phyloP scores from a whole-genome alignment of 1,139 yeast species.

The Nakaseomyces kungkrabaensis region DNA sequence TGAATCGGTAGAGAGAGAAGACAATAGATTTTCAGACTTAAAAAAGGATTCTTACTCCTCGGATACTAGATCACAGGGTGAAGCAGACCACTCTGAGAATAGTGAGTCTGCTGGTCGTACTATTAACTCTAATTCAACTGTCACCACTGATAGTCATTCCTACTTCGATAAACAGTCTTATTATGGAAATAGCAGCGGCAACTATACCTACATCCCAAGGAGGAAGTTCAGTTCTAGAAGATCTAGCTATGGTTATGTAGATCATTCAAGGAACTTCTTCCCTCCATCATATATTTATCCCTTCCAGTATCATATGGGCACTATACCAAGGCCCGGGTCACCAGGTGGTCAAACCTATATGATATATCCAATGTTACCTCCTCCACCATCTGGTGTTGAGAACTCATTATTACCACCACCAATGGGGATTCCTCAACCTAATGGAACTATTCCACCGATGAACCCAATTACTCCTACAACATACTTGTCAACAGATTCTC shows the following conservation, averaged over 20 bases:
- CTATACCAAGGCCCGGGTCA: constrained; percentile 15
- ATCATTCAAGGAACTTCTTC: constrained; percentile 20
- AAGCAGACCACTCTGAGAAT: neutral
- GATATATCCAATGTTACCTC: constrained; percentile 27
- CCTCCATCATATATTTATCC: constrained; percentile 26
- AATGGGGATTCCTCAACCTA: constrained; percentile 2
- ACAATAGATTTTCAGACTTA: neutral
- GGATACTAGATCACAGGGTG: neutral
- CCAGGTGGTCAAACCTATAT: constrained; percentile 22
- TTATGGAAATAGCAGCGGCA: constrained; percentile 19
- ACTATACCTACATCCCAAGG: constrained; percentile 2
- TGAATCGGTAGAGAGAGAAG: neutral
- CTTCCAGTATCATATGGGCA: constrained; percentile 24
- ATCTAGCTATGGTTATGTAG: constrained; percentile 9
- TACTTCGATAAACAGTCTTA: constrained; percentile 18
- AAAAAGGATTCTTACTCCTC: neutral
- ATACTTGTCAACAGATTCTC: constrained; percentile 1
- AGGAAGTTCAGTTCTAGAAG: constrained; percentile 8
- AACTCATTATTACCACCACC: constrained; percentile 4
- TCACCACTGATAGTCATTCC: neutral
- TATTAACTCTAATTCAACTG: neutral
- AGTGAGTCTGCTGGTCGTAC: constrained; percentile 1
- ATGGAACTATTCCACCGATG: neutral
- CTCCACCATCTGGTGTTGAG: constrained; percentile 15
- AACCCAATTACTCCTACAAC: neutral